Base-by-base conservation (phyloP, 1,139 yeast genomes). In the Nadsonia commutata region DNA sequence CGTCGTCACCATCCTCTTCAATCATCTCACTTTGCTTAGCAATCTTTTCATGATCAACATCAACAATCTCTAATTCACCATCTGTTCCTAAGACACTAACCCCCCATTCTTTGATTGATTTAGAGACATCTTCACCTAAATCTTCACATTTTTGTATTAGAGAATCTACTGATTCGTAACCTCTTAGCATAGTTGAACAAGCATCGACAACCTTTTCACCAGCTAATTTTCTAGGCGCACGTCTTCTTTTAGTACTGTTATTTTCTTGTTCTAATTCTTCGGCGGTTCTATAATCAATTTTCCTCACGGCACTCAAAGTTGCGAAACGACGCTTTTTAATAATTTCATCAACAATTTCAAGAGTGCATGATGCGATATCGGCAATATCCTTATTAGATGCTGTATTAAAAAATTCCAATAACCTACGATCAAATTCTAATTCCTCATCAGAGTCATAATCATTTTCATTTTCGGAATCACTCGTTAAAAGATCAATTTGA, bases 151-250 rank as follows among this genome's bases (percentile, higher is more conserved):
- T 75, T 50, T 78, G 77, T 46, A 93, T 84, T 52, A 93, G 68
- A 20, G 94, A 80, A 55, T 90, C 97, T 36, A 90, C 95, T 0
- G 98, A 97, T 49, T 79, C 80, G 58, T 90, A 93, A 2, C 98
- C 98, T 53, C 77, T 75, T 51, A 90, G 67, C 18, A 88, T 79
- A 44, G 69, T 65, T 45, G 72, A 74, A 6, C 85, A 74, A 31
- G 73, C 80, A 41, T 83, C 94, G 20, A 86, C 73, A 41, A 85
- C 72, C 56, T 77, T 75, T 52, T 80, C 80, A 8, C 96, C 95
- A 41, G 76, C 71, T 59, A 80, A 81, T 40, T 65, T 64, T 16
- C 56, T 53, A 6, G 63, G 63, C 20, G 67, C 64, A 31, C 69
- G 60, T 41, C 55, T 51, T n/a, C 55, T 49, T 39, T 64, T 63